Evolutionary conservation across 78 protist genomes (phyloP), one percentile per base, ranked within the genome.

Genomic region (Dictyostelium citrinum): DNA sequence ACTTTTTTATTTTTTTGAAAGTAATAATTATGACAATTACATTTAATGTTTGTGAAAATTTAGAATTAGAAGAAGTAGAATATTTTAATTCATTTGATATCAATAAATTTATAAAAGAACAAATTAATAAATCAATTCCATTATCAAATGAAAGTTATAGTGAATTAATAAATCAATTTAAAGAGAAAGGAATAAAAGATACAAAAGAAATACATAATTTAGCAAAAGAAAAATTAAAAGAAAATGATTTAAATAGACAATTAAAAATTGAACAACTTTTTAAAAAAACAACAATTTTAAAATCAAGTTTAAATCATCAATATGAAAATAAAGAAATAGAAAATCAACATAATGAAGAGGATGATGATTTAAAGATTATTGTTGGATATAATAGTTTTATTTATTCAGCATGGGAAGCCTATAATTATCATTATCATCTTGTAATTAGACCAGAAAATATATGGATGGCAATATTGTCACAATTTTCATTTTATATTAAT

Each of bases 401-500:
- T 0, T 22, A 82, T 9, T 55, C 84, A 10, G 17, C 49, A 60
- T 22, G 33, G 76, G 22, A 31, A 55, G 80, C 81, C 4, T 90
- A 90, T 51, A 81, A 37, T 33, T 5, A 88, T 16, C 93, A 88
- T 35, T 0, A 81, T 27, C 83, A 88, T 79, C 7, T 88, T 3
- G 24, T 1, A 16, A 31, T 88, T n/a, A 55, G 93, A 27, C 83
- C 85, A 5, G 91, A 84, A 3, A 16, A 84, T 27, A 39, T 84
- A 14, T 84, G 91, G 91, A 78, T 90, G 35, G 93, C 94, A 10
- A 84, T 84, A n/a, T 4, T 78, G 8, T n/a, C 85, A 24, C 90
- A 78, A 39, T 46, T 78, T 14, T 77, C 75, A 29, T n/a, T 90
- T 6, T 83, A 33, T 55, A 79, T 31, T 9, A 83, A 90, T 37